These are phyloP conservation scores for Cystobasidium onofrii DNA, from an alignment of 768 basidiomycete genomes.

Conservation along the genomic window DNA sequence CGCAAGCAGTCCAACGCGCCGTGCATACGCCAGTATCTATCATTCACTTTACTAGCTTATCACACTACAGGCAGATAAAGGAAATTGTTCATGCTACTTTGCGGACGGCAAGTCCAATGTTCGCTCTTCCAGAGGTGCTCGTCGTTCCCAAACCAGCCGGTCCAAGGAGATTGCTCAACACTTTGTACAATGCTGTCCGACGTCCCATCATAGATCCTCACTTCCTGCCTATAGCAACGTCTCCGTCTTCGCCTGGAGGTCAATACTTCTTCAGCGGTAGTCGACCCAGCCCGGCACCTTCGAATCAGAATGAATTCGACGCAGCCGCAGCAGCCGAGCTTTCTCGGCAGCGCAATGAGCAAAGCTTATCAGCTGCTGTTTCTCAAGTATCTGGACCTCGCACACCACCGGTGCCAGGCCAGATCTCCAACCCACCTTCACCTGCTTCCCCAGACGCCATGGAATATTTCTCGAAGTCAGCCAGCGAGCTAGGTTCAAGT, in stretches of 20 bases:
- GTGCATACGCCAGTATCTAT: constrained; percentile 50
- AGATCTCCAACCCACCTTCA: constrained; percentile 34
- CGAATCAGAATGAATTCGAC: constrained; percentile 38
- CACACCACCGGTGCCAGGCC: constrained; percentile 24
- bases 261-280: constrained; percentile 49
- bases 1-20: constrained; percentile 53
- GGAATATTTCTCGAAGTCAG: constrained; percentile 60
- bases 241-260: constrained; percentile 68
- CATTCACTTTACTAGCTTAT: constrained; percentile 82
- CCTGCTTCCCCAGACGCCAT: constrained; percentile 28
- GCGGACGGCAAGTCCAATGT: constrained; percentile 47
- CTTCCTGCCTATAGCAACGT: constrained; percentile 89
- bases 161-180: constrained; percentile 82
- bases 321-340: constrained; percentile 32
- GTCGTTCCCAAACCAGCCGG: constrained; percentile 96
- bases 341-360: constrained; percentile 26
- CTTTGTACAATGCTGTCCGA: constrained; percentile 78
- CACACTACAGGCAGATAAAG: constrained; percentile 79
- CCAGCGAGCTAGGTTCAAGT: constrained; percentile 59
- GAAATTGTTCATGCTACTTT: constrained; percentile 70
- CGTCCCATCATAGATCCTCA: constrained; percentile 82
- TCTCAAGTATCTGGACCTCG: constrained; percentile 20
- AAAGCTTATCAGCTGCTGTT: background rate
- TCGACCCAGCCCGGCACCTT: constrained; percentile 44
- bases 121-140: constrained; percentile 70